A percentile compares a stretch with the other conserved stretches of the same genome.
phyloP scores from a whole-genome alignment of 164 flowering plant species.

The Nelumbo lutea region DNA sequence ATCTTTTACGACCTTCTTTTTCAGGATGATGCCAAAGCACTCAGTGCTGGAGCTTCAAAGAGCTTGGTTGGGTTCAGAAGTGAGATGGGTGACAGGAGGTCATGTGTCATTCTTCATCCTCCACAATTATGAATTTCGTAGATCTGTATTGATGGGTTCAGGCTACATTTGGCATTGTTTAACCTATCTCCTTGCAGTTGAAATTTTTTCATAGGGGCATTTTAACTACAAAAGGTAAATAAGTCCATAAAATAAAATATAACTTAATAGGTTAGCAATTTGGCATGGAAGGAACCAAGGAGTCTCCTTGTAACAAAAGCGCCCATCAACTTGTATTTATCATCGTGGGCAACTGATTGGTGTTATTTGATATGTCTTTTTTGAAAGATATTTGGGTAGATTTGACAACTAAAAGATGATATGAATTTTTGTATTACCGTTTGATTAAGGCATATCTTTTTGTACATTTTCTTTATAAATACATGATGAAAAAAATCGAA shows the following conservation, averaged over 20 bases:
- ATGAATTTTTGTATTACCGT: too few relatives aligned
- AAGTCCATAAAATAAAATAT: too few relatives aligned
- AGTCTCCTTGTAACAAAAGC: slow-evolving; percentile 29
- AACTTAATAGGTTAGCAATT: slow-evolving; percentile 25
- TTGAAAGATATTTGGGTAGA: too few relatives aligned
- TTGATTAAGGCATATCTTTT: too few relatives aligned
- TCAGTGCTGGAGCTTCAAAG: slow-evolving; percentile 90
- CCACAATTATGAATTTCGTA: slow-evolving; percentile 77
- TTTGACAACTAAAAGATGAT: too few relatives aligned
- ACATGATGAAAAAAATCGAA: too few relatives aligned
- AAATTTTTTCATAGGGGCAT: too few relatives aligned
- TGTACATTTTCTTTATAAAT: too few relatives aligned
- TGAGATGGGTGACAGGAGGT: slow-evolving; percentile 98
- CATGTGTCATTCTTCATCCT: slow-evolving; percentile 94
- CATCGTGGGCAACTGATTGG: neutral
- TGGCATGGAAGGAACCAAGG: slow-evolving; percentile 48
- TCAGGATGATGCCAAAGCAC: slow-evolving; percentile 97
- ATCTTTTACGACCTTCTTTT: neutral
- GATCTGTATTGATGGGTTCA: slow-evolving; percentile 72
- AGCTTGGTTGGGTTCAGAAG: slow-evolving; percentile 99
- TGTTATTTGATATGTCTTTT: too few relatives aligned
- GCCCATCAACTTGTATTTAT: slow-evolving; percentile 4
- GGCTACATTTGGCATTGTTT: too few relatives aligned
- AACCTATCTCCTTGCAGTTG: too few relatives aligned
- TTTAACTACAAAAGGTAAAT: too few relatives aligned